phyloP scores from a whole-genome alignment of 345 rosid genomes.

The Eucalyptus globulus region DNA sequence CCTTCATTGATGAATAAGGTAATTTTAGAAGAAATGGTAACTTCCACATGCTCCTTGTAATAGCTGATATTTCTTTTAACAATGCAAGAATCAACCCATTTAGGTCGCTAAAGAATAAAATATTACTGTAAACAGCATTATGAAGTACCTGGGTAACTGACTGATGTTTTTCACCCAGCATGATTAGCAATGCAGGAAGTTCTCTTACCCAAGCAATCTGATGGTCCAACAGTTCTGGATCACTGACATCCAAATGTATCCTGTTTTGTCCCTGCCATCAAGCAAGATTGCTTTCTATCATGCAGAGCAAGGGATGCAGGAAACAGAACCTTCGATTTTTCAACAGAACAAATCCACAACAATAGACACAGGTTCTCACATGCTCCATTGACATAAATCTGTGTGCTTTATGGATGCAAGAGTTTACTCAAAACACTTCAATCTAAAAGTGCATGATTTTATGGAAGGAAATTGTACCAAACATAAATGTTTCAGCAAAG shows the following conservation, averaged over 20 bases:
- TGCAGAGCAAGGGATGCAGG: neutral
- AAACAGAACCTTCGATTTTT: neutral
- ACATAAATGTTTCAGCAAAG: neutral
- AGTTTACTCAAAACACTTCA: neutral
- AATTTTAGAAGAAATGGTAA: neutral
- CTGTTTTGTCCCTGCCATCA: slow-evolving; percentile 26
- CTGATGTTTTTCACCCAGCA: slow-evolving; percentile 50
- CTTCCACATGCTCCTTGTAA: neutral
- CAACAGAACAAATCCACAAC: neutral
- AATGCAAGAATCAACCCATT: neutral
- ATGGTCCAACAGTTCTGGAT: slow-evolving; percentile 28
- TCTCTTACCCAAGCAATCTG: slow-evolving; percentile 62
- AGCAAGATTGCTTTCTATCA: neutral
- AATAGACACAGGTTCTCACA: neutral
- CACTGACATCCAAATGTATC: slow-evolving; percentile 18
- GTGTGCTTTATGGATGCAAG: neutral
- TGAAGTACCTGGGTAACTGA: slow-evolving; percentile 42
- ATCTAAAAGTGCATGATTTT: neutral
- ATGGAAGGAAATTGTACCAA: neutral
- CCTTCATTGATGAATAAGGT: neutral
- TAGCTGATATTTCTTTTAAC: neutral
- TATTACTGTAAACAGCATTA: neutral
- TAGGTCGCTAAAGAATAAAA: neutral
- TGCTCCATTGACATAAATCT: neutral
- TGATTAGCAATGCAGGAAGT: slow-evolving; percentile 51